Evolutionary conservation across 805 yeast genomes (phyloP).

Genomic region (Candida suzukii): DNA sequence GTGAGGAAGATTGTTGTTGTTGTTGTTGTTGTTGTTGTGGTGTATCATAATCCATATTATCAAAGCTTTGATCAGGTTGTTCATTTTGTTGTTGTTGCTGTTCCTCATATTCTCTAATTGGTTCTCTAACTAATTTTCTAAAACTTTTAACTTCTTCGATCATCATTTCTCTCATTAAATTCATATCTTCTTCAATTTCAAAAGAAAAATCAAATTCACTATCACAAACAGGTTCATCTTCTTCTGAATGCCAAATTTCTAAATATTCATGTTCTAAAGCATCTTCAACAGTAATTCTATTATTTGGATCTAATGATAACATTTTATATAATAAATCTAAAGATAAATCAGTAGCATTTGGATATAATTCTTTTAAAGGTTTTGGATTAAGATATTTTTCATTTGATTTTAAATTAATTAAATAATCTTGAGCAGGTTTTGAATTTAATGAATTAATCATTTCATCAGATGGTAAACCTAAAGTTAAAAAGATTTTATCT

Average conservation of each 20-base stretch:
- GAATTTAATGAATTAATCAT: constrained; percentile 70
- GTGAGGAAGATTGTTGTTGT: constrained; percentile 11
- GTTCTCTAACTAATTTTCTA: constrained; percentile 75
- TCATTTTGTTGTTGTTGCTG: constrained; percentile 9
- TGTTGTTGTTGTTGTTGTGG: constrained; percentile 11
- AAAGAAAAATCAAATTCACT: constrained; percentile 81
- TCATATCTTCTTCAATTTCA: constrained; percentile 77
- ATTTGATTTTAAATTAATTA: constrained; percentile 47
- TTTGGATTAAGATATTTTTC: constrained; percentile 73
- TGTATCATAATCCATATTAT: too few relatives aligned
- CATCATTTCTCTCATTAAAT: constrained; percentile 67
- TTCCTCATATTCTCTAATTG: constrained; percentile 22
- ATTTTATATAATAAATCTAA: constrained; percentile 70
- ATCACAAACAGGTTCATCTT: constrained; percentile 82
- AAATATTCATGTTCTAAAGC: constrained; percentile 88
- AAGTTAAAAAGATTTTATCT: constrained; percentile 73
- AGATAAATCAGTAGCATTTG: constrained; percentile 82
- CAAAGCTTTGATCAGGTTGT: too few relatives aligned
- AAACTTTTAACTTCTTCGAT: constrained; percentile 72
- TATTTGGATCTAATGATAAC: constrained; percentile 81
- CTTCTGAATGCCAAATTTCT: constrained; percentile 86
- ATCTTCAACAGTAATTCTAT: constrained; percentile 80
- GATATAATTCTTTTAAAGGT: constrained; percentile 66
- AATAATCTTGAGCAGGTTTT: constrained; percentile 85
- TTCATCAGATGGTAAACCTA: constrained; percentile 87